Base-by-base conservation (phyloP, 768 basidiomycete genomes). In the Hemileccinum impolitum region DNA sequence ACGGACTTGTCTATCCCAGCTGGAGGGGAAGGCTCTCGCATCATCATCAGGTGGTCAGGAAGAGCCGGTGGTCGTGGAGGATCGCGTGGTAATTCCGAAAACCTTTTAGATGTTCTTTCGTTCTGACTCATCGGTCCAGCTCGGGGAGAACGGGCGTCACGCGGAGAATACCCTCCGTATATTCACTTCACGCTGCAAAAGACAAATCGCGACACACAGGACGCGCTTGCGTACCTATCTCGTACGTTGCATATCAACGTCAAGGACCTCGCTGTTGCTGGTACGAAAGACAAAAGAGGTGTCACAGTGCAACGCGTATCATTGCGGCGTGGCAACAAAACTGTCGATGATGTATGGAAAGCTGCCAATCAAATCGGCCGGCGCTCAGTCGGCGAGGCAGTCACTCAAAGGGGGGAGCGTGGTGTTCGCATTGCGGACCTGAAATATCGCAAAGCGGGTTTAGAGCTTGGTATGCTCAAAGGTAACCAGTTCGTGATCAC, bases 261-360 rank as follows among this genome's bases (percentile, higher is more conserved):
- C 43, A 93, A 88, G 68, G 91, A 95, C 61, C 74, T 99, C 8
- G 82, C 85, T 19, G 87, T 94, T 21, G 91, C 94, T 4, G 96
- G 96, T 0, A 99, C 96, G 8, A 99, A 99, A 64, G 96, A 99
- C 70, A 99, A 98, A 65, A 87, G 96, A 30, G 96, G 93, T 0
- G 92, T 98, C 14, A 98, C 96, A 1, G 84, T 90, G 1, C 96
- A 99, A 64, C 83, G 92, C 1, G 92, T 98, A 15, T 86, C 87
- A 4, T 65, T 97, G 14, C 80, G 80, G 46, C 77, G 93, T 14
- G 80, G 81, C n/a, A 80, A 75, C 48, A 87, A 87, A 66, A 85
- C 83, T 0, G 80, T 89, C 1, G 85, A 87, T 52, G 82, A 90
- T 50, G 79, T 97, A 4, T 99, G 94, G 94, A 85, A 75, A 56